These are phyloP conservation scores for Fusarium sambucinum DNA, from an alignment of 2,329 filamentous ascomycete species.

Conservation along the genomic window DNA sequence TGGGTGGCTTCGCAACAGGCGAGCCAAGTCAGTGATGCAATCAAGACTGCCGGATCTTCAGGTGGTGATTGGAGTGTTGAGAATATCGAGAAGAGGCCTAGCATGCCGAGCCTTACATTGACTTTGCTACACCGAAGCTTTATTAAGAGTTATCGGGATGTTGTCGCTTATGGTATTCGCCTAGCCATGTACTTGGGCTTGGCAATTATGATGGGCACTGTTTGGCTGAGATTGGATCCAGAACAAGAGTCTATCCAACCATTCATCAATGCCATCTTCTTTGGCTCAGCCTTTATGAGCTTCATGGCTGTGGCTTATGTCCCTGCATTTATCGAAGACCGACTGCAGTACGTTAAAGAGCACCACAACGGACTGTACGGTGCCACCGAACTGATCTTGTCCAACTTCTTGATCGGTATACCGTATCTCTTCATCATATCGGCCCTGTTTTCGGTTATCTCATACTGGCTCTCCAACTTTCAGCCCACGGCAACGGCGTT, in stretches of 20 bases:
- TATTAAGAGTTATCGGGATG: slow-evolving; percentile 86
- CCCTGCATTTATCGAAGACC: slow-evolving; percentile 78
- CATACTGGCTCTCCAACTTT: slow-evolving; percentile 86
- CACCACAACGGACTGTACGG: slow-evolving; percentile 85
- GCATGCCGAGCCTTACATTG: slow-evolving; percentile 63
- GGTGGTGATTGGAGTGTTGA: slow-evolving; percentile 41
- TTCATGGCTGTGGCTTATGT: slow-evolving; percentile 90
- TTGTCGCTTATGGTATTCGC: slow-evolving; percentile 86
- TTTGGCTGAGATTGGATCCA: slow-evolving; percentile 80
- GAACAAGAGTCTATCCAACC: slow-evolving; percentile 81
- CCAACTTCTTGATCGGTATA: slow-evolving; percentile 85
- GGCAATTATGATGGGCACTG: slow-evolving; percentile 88
- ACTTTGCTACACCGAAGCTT: slow-evolving; percentile 82
- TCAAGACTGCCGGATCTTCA: slow-evolving; percentile 49
- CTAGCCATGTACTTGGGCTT: slow-evolving; percentile 82
- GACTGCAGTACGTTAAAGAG: slow-evolving; percentile 65
- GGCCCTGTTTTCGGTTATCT: slow-evolving; percentile 78
- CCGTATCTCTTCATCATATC: slow-evolving; percentile 86
- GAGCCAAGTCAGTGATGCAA: slow-evolving; percentile 33
- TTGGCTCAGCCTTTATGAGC: slow-evolving; percentile 79
- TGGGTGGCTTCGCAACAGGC: slow-evolving; percentile 47
- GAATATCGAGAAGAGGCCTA: slow-evolving; percentile 54
- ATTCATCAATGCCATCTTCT: slow-evolving; percentile 85
- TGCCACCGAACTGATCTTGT: slow-evolving; percentile 75
- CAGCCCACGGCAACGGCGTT: slow-evolving; percentile 73